Base-by-base conservation (phyloP, 768 basidiomycete genomes). In the Macrocybe gigantea region DNA sequence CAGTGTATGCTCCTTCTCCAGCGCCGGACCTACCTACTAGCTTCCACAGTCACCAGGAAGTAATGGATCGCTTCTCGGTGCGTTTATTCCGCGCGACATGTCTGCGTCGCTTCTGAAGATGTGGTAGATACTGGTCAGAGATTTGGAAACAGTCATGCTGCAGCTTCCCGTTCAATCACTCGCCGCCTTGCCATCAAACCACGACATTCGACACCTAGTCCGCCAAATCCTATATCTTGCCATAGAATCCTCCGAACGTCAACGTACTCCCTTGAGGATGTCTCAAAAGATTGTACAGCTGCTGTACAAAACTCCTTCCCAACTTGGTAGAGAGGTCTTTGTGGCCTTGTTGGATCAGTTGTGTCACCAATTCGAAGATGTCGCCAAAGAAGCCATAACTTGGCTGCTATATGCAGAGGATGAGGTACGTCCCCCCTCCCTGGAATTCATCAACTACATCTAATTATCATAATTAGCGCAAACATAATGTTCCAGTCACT, bases 381-480 rank as follows among this genome's bases (percentile, higher is more conserved):
- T 97, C 39, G 90, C 88, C 12, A 93, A 93, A 64, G 96, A 99
- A 67, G 96, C 95, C 5, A 88, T 93, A 43, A 89, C 88, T 1
- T 99, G 96, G 96, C 72, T 99, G 41, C 70, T 97, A 39, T 96
- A 93, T 61, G 90, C 96, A 3, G 94, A 98, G 61, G 96, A 99
- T 61, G 90, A 94, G 71, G 93, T 93, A 48, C 48, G 81, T 70
- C 14, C 12, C 33, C 46, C 29, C 1, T 46, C 40, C 38, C 46
- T 52, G 11, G 3, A 9, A 11, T 48, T 12, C 22, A 32, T 49
- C 55, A 13, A 59, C 29, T 13, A 35, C 33, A 53, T 54, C 49
- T 44, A 22, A 22, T 22, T 22, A 22, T 22, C 22, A 22, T 22
- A 22, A 22, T 6, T 56, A 94, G 91, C 91, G 96, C 57, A 99